Evolutionary conservation across 257 asterid species (phyloP), one percentile per base, ranked within the genome.

Genomic region (Ehretia macrophylla): DNA sequence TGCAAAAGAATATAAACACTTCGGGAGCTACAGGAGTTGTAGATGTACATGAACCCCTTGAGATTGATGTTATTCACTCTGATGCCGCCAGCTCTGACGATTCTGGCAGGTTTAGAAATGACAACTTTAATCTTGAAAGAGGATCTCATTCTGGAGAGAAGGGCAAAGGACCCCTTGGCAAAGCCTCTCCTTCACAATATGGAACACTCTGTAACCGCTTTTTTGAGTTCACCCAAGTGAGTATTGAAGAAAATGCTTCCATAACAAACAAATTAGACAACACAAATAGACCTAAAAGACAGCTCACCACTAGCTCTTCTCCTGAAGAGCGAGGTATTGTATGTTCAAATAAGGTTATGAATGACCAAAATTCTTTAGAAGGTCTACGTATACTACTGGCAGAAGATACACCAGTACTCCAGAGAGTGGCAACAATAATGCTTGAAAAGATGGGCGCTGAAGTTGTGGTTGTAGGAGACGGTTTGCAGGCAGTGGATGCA

Each of bases 381-480:
- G 96, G 95, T n/a, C 63, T 90, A 21, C 64, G 78, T 51, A 83
- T 90, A 67, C 88, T 90, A 37, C 90, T 90, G 45, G 97, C 95
- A 54, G 97, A 90, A 68, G 97, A 90, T 55, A 90, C 96, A 0
- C 86, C 82, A 0, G 83, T 90, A 9, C 96, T 90, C 10, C 97
- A 90, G 72, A 85, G 90, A 77, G 96, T 90, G 5, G 97, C 96
- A 14, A 78, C 84, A 1, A 85, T 87, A 77, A 90, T 90, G 96
- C 80, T 90, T 73, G 95, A 90, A 73, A 87, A 85, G 68, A 64
- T 83, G 84, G 97, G 97, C 53, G 95, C 97, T 17, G 69, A 75
- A 70, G 96, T 87, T 20, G 74, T 73, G 0, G 91, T 85, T 35
- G 97, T 87, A 12, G 94, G 95, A 52, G 97, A 90, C 27, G 97